Evolutionary conservation across 768 basidiomycete species (phyloP).

Genomic region (Serendipita vermifera): DNA sequence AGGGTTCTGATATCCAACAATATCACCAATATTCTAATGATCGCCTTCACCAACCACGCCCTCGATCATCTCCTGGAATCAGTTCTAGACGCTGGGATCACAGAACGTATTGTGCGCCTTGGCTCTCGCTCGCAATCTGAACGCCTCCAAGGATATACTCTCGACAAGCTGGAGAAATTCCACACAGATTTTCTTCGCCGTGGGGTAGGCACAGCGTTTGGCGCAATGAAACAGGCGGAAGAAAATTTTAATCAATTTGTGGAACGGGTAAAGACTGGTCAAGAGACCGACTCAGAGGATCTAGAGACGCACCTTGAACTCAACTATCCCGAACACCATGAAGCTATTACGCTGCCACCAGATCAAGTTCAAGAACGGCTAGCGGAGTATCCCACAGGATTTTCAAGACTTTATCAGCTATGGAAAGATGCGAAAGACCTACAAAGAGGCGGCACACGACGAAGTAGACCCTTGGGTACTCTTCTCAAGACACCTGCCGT

Average conservation of each 20-base stretch:
- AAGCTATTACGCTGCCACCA: conserved; percentile 35
- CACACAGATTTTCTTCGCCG: conserved; percentile 27
- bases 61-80: conserved; percentile 58
- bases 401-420: conserved; percentile 31
- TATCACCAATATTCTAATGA: conserved; percentile 41
- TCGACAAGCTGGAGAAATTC: conserved; percentile 44
- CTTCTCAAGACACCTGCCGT: conserved; percentile 26
- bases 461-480: conserved; percentile 25
- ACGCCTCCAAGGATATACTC: conserved; percentile 42
- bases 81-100: conserved; percentile 53
- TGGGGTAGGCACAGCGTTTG: conserved; percentile 21
- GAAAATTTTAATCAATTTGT: conserved; percentile 36
- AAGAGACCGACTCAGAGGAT: conserved; percentile 26
- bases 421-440: conserved; percentile 31
- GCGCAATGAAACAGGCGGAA: conserved; percentile 34
- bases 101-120: conserved; percentile 48
- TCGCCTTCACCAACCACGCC: conserved; percentile 68
- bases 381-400: background rate
- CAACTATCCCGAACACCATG: conserved; percentile 37
- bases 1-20: conserved; percentile 44
- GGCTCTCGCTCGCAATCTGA: conserved; percentile 53
- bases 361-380: conserved; percentile 19
- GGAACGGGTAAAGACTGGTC: conserved; percentile 25
- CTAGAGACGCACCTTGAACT: conserved; percentile 32
- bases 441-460: conserved; percentile 27